phyloP scores from a whole-genome alignment of 164 flowering plant genomes.

The Aristolochia contorta region DNA sequence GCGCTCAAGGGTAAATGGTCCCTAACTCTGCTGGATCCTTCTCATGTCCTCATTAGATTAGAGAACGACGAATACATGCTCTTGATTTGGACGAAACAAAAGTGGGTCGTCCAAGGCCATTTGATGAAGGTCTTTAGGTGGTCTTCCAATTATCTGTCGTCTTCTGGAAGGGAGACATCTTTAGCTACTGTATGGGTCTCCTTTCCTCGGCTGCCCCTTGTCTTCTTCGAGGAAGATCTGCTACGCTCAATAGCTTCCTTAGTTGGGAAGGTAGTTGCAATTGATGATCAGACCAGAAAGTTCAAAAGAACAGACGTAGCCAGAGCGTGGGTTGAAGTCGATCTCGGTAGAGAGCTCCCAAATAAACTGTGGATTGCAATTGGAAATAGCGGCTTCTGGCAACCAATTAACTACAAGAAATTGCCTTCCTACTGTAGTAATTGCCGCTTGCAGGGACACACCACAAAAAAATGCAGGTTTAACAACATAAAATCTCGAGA shows the following conservation, averaged over 20 bases:
- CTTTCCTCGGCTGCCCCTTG: background rate
- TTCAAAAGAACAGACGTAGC: background rate
- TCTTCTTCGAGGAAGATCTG: background rate
- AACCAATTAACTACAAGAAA: background rate
- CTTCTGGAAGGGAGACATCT: background rate
- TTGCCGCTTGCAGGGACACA: background rate
- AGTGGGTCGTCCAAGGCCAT: background rate
- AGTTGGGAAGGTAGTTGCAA: background rate
- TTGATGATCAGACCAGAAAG: background rate
- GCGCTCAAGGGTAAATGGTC: background rate
- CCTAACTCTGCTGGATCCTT: background rate
- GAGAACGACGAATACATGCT: conserved; percentile 2
- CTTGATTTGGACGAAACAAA: background rate
- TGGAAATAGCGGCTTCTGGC: conserved; percentile 1
- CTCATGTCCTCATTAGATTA: background rate
- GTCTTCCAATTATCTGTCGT: background rate
- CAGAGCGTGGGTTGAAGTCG: background rate
- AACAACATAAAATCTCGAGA: too few relatives aligned
- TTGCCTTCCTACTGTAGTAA: conserved; percentile 1
- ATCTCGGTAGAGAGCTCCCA: background rate
- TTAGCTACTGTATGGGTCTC: background rate
- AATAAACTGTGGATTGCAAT: background rate
- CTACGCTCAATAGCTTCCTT: background rate
- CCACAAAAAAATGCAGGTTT: background rate
- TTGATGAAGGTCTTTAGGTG: conserved; percentile 2